Conservation (phyloP, 352 stramenopile genomes). For the Peronospora belbahrii region DNA sequence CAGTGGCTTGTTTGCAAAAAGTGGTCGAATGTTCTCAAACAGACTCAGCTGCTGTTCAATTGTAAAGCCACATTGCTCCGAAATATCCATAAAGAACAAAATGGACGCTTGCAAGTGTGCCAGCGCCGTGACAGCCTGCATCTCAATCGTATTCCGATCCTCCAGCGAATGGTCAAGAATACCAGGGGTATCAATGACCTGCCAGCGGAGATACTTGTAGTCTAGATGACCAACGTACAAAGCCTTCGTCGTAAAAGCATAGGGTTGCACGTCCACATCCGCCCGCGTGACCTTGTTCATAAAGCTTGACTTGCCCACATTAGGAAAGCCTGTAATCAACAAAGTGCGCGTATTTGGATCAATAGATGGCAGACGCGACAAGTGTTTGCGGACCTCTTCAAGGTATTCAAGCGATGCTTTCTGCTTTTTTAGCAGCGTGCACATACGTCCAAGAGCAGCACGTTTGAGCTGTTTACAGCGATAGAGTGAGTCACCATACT, state of each 20-base stretch:
- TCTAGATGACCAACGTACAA: conserved; percentile 99
- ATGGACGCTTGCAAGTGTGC: conserved; percentile 98
- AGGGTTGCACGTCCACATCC: conserved; percentile 99
- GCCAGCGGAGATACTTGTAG: conserved; percentile 99
- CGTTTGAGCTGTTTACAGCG: conserved; percentile 99
- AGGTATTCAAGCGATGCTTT: conserved; percentile 98
- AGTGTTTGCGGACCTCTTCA: conserved; percentile 95
- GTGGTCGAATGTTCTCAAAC: conserved; percentile 96
- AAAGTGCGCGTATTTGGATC: conserved; percentile 98
- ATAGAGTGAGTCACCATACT: conserved; percentile 99
- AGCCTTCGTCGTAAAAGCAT: conserved; percentile 99
- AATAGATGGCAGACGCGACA: conserved; percentile 97
- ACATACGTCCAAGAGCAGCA: conserved; percentile 98
- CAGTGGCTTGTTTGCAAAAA: conserved; percentile 99
- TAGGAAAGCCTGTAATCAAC: conserved; percentile 97
- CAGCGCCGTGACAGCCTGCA: conserved; percentile 99
- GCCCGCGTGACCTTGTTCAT: conserved; percentile 99
- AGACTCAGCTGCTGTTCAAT: conserved; percentile 97
- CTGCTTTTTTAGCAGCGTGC: conserved; percentile 98
- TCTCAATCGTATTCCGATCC: conserved; percentile 99
- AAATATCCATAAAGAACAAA: conserved; percentile 99
- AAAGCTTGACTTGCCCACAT: conserved; percentile 99
- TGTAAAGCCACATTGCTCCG: conserved; percentile 98
- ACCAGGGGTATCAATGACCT: conserved; percentile 99
- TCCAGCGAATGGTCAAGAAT: conserved; percentile 99